Conservation (phyloP, 1,284 basidiomycete genomes). For the Puccinia horiana region DNA sequence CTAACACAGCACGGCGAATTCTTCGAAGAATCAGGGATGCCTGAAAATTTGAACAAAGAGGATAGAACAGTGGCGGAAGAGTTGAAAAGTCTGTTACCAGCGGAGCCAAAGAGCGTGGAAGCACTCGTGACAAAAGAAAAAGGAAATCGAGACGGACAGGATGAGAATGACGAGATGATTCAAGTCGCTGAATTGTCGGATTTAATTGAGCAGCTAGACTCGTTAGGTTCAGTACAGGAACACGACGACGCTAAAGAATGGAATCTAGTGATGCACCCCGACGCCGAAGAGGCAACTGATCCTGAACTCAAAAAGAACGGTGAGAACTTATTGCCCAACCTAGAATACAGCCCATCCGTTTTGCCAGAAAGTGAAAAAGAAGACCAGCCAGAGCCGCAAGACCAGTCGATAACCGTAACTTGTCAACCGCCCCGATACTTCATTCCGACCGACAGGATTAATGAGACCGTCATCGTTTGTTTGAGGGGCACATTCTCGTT, state of each 20-base stretch:
- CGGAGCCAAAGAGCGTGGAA: not conserved
- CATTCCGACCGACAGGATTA: constrained; percentile 73
- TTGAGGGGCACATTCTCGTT: constrained; percentile 60
- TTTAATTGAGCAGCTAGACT: not conserved
- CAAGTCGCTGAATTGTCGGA: not conserved
- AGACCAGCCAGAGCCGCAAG: no score
- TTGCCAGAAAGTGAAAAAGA: not conserved
- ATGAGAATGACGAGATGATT: not conserved
- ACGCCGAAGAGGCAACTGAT: not conserved
- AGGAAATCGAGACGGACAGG: not conserved
- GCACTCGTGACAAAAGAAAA: not conserved
- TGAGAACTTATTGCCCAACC: not conserved
- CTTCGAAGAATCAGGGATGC: not conserved
- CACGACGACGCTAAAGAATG: not conserved
- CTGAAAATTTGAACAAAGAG: not conserved
- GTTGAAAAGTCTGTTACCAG: constrained; percentile 8
- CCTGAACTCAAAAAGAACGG: not conserved
- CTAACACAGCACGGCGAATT: not conserved
- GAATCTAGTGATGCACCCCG: not conserved
- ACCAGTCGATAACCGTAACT: not conserved
- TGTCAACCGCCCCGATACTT: constrained; percentile 67
- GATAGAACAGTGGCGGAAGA: not conserved
- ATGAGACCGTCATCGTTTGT: constrained; percentile 72
- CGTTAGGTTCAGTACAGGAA: not conserved
- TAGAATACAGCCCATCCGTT: not conserved